phyloP scores from a whole-genome alignment of 2,329 filamentous ascomycete genomes.

The Thielaviopsis populi region DNA sequence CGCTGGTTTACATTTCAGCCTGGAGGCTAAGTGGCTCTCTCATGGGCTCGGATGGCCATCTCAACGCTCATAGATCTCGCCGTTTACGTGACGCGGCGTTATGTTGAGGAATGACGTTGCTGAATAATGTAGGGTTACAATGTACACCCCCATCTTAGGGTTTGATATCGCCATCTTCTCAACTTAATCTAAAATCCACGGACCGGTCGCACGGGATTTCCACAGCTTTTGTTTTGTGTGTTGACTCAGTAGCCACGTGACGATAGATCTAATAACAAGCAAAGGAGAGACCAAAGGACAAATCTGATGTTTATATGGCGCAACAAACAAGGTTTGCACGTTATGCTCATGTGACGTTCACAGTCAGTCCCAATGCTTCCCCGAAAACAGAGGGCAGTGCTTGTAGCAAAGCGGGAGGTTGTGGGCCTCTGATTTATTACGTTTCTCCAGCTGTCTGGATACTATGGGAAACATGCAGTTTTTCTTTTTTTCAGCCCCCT shows the following conservation, averaged over 20 bases:
- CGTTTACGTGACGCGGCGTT: neutral
- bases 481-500: neutral
- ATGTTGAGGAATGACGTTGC: neutral
- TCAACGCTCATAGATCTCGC: neutral
- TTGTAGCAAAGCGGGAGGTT: neutral
- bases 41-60: no score
- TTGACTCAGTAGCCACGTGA: neutral
- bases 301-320: neutral
- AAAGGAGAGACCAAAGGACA: neutral
- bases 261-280: neutral
- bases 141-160: neutral
- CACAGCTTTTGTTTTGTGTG: neutral
- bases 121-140: no score
- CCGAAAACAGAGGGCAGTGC: neutral
- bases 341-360: neutral
- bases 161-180: neutral
- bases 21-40: no score
- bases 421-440: neutral
- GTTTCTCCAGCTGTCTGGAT: neutral
- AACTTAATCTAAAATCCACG: neutral
- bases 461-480: neutral
- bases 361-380: neutral
- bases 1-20: no score
- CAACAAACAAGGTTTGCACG: neutral
- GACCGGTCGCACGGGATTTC: neutral